These are phyloP conservation scores for Candida tallmaniae DNA, from an alignment of 805 yeast species.

Conservation along the genomic window DNA sequence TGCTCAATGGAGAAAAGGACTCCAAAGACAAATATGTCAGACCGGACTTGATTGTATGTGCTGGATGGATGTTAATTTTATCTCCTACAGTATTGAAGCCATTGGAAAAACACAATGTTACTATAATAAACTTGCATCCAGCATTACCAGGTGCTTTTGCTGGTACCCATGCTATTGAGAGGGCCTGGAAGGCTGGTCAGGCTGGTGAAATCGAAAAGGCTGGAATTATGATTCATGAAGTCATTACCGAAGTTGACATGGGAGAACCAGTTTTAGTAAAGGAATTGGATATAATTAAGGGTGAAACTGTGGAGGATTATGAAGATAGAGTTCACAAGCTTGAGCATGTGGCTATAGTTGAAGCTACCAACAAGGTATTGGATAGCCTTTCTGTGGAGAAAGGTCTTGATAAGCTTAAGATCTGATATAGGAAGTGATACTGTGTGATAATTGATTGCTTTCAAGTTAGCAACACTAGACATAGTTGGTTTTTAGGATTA, in stretches of 20 bases:
- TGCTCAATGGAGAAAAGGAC: slow-evolving; percentile 46
- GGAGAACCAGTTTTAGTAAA: slow-evolving; percentile 87
- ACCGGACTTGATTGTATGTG: slow-evolving; percentile 91
- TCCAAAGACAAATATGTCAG: slow-evolving; percentile 34
- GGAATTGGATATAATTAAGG: slow-evolving; percentile 65
- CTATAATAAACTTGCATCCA: slow-evolving; percentile 92
- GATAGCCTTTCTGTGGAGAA: not conserved
- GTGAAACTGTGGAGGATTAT: slow-evolving; percentile 74
- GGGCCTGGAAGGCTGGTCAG: slow-evolving; percentile 95
- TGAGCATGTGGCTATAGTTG: slow-evolving; percentile 91
- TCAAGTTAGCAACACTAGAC: too few species aligned
- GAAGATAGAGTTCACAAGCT: slow-evolving; percentile 75
- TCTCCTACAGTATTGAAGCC: slow-evolving; percentile 73
- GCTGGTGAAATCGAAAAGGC: slow-evolving; percentile 70
- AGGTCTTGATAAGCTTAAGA: slow-evolving; percentile 22
- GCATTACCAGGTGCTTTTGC: slow-evolving; percentile 97
- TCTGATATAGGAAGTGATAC: too few species aligned
- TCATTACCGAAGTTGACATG: slow-evolving; percentile 91
- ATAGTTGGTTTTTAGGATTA: too few species aligned
- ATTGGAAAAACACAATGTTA: slow-evolving; percentile 53
- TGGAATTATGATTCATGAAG: slow-evolving; percentile 96
- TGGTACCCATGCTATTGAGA: slow-evolving; percentile 94
- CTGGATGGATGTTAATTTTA: slow-evolving; percentile 96
- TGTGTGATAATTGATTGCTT: too few species aligned
- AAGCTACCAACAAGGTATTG: slow-evolving; percentile 72